These are phyloP conservation scores for Coemansia sp. DNA, from an alignment of 192 early-diverging fungal genomes.

Conservation along the genomic window DNA sequence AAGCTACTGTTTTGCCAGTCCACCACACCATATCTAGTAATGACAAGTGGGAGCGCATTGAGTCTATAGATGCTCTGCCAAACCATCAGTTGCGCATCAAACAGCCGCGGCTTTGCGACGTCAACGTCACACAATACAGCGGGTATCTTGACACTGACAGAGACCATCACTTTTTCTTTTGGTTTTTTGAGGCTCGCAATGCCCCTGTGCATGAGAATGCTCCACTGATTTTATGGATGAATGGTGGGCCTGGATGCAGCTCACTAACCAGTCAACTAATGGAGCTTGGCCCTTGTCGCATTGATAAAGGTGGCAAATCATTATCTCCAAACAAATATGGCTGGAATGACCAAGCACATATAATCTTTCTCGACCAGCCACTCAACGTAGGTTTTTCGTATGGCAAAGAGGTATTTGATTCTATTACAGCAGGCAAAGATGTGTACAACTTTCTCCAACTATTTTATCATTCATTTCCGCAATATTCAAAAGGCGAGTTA, in stretches of 20 bases:
- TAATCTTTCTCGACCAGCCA: slow-evolving; percentile 86
- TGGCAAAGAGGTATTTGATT: slow-evolving; percentile 68
- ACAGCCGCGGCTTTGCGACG: slow-evolving; percentile 80
- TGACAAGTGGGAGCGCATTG: slow-evolving; percentile 32
- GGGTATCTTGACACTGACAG: slow-evolving; percentile 69
- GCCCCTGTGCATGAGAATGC: slow-evolving; percentile 62
- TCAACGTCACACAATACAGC: slow-evolving; percentile 83
- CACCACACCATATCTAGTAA: slow-evolving; percentile 17
- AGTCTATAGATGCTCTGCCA: slow-evolving; percentile 60
- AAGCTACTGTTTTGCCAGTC: slow-evolving; percentile 1
- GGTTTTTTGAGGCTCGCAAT: slow-evolving; percentile 94
- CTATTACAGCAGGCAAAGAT: slow-evolving; percentile 76
- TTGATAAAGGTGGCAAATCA: slow-evolving; percentile 69
- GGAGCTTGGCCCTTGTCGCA: slow-evolving; percentile 86
- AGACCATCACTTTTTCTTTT: slow-evolving; percentile 87
- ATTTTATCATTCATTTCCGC: slow-evolving; percentile 79
- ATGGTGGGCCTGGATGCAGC: slow-evolving; percentile 83
- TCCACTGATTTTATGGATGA: slow-evolving; percentile 77
- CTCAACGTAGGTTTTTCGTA: slow-evolving; percentile 91
- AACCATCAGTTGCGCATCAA: slow-evolving; percentile 73
- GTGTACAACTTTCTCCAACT: slow-evolving; percentile 92
- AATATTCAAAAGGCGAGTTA: slow-evolving; percentile 77
- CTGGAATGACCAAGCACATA: slow-evolving; percentile 91
- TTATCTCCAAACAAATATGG: slow-evolving; percentile 69
- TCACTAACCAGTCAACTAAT: slow-evolving; percentile 77